These are phyloP conservation scores for Diaporthe nobilis DNA, from an alignment of 2,329 filamentous ascomycete species.

Conservation along the genomic window DNA sequence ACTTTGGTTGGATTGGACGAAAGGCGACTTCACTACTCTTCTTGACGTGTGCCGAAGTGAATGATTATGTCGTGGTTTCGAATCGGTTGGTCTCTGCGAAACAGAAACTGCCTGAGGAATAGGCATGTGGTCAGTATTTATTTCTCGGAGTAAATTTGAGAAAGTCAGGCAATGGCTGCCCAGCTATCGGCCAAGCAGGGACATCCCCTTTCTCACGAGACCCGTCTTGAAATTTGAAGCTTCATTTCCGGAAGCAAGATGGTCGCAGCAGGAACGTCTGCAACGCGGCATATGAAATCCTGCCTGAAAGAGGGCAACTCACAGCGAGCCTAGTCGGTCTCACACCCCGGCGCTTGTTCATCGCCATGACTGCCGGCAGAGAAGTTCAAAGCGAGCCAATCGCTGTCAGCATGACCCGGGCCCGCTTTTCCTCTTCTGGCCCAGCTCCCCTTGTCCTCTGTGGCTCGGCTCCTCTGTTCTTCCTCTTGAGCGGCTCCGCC, in stretches of 20 bases:
- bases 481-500: background rate
- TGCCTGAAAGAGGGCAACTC: background rate
- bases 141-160: background rate
- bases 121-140: background rate
- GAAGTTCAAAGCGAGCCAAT: slow-evolving; percentile 23
- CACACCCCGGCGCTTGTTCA: background rate
- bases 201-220: background rate
- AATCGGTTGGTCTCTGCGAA: background rate
- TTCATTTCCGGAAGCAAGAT: slow-evolving; percentile 28
- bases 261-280: background rate
- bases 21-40: background rate
- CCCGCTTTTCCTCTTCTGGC: slow-evolving; percentile 7
- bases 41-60: background rate
- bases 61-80: too few relatives aligned
- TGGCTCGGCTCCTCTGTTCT: background rate
- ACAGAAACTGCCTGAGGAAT: background rate
- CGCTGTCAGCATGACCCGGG: background rate
- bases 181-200: background rate
- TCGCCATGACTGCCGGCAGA: background rate
- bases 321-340: background rate
- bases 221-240: background rate
- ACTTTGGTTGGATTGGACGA: background rate
- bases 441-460: background rate
- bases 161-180: background rate
- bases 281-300: background rate